Evolutionary conservation across 345 rosid genomes (phyloP).

Genomic region (Citrus sinensis): DVS_A1.0 CM039165.1:9546001-9546500

Average conservation of each 20-base stretch:
- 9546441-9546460: conserved; percentile 40
- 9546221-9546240: conserved; percentile 40
- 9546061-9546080: conserved; percentile 45
- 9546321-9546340: conserved; percentile 32
- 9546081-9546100: conserved; percentile 38
- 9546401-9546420: conserved; percentile 33
- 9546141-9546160: conserved; percentile 48
- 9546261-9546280: conserved; percentile 28
- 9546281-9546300: conserved; percentile 32
- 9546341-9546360: conserved; percentile 79
- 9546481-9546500: conserved; percentile 49
- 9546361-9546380: conserved; percentile 84
- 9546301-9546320: conserved; percentile 43
- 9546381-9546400: conserved; percentile 44
- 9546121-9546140: conserved; percentile 29
- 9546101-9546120: conserved; percentile 47
- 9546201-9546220: conserved; percentile 38
- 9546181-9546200: conserved; percentile 40
- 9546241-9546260: conserved; percentile 33
- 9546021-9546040: conserved; percentile 66
- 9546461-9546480: conserved; percentile 43
- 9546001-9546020: conserved; percentile 80
- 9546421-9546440: conserved; percentile 41
- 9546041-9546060: conserved; percentile 48
- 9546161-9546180: conserved; percentile 46